phyloP scores from a whole-genome alignment of 371 early-diverging fungal genomes.

The Encephalitozoon cuniculi region DNA sequence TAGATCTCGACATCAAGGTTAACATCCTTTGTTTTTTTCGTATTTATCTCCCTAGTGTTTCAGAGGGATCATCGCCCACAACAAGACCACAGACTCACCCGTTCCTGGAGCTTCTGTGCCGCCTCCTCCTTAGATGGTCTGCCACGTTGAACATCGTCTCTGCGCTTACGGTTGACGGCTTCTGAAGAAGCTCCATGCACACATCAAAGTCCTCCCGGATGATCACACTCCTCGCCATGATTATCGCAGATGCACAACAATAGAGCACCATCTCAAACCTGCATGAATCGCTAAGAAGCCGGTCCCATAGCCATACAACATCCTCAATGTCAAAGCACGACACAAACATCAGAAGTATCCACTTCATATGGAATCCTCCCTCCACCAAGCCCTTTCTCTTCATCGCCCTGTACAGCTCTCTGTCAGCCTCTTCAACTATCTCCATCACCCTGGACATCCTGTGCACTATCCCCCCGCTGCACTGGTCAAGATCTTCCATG shows the following conservation, averaged over 20 bases:
- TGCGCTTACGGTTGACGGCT: slow-evolving; percentile 20
- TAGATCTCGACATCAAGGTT: slow-evolving; percentile 3
- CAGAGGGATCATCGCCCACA: background rate
- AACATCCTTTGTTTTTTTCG: slow-evolving; percentile 16
- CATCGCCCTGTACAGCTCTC: slow-evolving; percentile 35
- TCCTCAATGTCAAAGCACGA: slow-evolving; percentile 51
- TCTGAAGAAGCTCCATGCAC: slow-evolving; percentile 49
- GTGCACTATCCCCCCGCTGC: slow-evolving; percentile 34
- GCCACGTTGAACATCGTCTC: slow-evolving; percentile 47
- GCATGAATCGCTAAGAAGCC: slow-evolving; percentile 52
- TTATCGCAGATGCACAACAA: slow-evolving; percentile 47
- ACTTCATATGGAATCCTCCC: slow-evolving; percentile 49
- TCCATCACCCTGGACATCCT: slow-evolving; percentile 44
- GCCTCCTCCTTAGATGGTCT: slow-evolving; percentile 40
- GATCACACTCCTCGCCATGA: slow-evolving; percentile 43
- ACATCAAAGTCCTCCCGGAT: slow-evolving; percentile 38
- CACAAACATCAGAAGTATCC: slow-evolving; percentile 58
- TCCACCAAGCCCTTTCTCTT: slow-evolving; percentile 35
- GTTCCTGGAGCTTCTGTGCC: background rate
- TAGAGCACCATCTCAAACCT: slow-evolving; percentile 56
- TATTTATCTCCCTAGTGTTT: background rate
- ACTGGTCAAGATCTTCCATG: slow-evolving; percentile 46
- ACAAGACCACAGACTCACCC: background rate
- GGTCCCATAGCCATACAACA: slow-evolving; percentile 59
- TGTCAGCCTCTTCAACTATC: slow-evolving; percentile 47